Evolutionary conservation across 768 basidiomycete genomes (phyloP).

Genomic region (Boletellus sp.): DNA sequence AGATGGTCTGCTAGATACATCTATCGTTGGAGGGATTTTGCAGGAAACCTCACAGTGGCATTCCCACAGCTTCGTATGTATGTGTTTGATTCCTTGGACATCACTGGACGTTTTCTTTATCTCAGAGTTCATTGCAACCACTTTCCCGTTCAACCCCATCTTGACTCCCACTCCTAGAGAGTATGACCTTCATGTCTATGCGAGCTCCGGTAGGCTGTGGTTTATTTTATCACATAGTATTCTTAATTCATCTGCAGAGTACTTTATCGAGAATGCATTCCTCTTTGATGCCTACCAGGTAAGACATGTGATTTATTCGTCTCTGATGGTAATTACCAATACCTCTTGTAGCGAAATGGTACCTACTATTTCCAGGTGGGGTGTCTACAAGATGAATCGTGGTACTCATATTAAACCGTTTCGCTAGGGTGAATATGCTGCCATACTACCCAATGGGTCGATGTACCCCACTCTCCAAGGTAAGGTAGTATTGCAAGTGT

Average conservation of each 20-base stretch:
- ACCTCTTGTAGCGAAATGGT: slow-evolving; percentile 45
- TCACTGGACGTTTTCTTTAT: slow-evolving; percentile 4
- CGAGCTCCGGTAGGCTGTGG: slow-evolving; percentile 35
- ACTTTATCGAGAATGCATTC: slow-evolving; percentile 46
- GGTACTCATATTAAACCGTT: not conserved
- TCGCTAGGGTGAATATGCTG: slow-evolving; percentile 51
- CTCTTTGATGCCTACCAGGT: slow-evolving; percentile 45
- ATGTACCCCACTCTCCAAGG: slow-evolving; percentile 51
- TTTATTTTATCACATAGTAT: too few species aligned
- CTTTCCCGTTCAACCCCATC: slow-evolving; percentile 39
- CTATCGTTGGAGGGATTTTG: slow-evolving; percentile 51
- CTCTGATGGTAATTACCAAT: not conserved
- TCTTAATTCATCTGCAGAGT: slow-evolving; percentile 17
- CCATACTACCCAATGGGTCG: slow-evolving; percentile 44
- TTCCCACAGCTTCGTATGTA: slow-evolving; percentile 50
- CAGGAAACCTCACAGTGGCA: slow-evolving; percentile 39
- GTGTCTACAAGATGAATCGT: not conserved
- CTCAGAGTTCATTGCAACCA: slow-evolving; percentile 55
- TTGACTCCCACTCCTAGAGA: slow-evolving; percentile 47
- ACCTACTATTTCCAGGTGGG: slow-evolving; percentile 48
- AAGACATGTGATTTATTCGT: not conserved
- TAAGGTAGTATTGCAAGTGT: slow-evolving; percentile 19
- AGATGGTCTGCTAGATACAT: slow-evolving; percentile 33
- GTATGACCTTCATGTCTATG: slow-evolving; percentile 56
- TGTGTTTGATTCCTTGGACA: slow-evolving; percentile 7